Base-by-base conservation (phyloP, 1,139 yeast species). In the Yamadazyma spencermartinsiae region DNA sequence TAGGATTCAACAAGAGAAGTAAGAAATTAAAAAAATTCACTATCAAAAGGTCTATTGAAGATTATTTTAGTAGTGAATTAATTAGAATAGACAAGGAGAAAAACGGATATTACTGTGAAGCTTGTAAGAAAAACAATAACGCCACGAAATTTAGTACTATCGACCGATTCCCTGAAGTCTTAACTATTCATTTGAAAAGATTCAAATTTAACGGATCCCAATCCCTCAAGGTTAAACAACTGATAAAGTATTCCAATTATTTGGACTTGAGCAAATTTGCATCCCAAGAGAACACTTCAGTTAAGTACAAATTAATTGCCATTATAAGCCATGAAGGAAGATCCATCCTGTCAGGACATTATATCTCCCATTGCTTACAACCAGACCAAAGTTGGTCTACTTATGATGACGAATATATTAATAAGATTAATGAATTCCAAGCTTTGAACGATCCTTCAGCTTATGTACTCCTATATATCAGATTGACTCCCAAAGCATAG, bases 301-400 rank as follows among this genome's bases (percentile, higher is more conserved):
- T 80, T 8, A 70, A 73, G 41, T 92, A 92, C 61, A 83, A 82
- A 56, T 72, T 92, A 45, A 73, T 79, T n/a, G 80, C 92, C 14
- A 96, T 90, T 15, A 86, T 90, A 44, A 90, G 89, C 13, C 99
- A 92, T 58, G 96, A 88, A 55, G 98, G 98, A 29, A 75, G 98
- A 45, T 86, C 96, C 1, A 81, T 90, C 11, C 82, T 90, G 34
- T 82, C 94, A 6, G 99, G 99, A 4, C 99, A 92, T 61, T 92
- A 92, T 56, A 79, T 89, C 45, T 85, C 96, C 1, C 89, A 86
- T 58, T 87, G 96, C 56, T 78, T 86, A 46, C 96, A 90, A 58
- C 96, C 97, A 1, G 92, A 87, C 59, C 88, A 88, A 2, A 63
- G 83, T 1, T 92, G 98, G 98, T 82, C 88, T 24, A 84, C 90